Evolutionary conservation across 2,329 filamentous ascomycete species (phyloP), one percentile per base, ranked within the genome.

Genomic region (Pseudogymnoascus sp.): DNA sequence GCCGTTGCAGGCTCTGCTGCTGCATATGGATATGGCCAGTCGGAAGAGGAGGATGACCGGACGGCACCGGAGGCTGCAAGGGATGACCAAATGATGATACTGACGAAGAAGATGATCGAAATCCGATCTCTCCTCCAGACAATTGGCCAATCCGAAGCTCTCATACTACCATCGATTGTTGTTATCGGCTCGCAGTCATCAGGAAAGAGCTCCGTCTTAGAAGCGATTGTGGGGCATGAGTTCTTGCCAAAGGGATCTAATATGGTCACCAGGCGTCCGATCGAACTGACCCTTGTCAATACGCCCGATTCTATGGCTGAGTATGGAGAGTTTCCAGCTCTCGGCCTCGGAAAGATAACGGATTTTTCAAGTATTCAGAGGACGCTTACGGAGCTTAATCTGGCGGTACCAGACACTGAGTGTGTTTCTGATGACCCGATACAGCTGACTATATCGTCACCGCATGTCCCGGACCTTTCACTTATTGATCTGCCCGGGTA

Each of bases 21-120:
- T 14, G 91, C 90, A 0, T 91, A 96, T 73, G 91, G 89, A 38
- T 89, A 93, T 70, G 87, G 91, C 22, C 81, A 88, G 63, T 84
- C 86, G 2, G 81, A 84, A 40, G 85, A 89, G 37, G 85, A 93
- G 37, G 85, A 88, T 66, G 75, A 81, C 4, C 81, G 86, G 62
- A 79, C 81, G 7, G 80, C 78, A 19, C 85, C 88, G 63, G 86
- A 89, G 71, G 81, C 83, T 59, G 90, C 91, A 16, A 86, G 87
- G 70, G 95, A 99, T 71, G 95, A 99, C 74, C 95, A 99, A 76
- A 99, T 99, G 93, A 99, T 99, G 95, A 82, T 97, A 69, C 80
- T 99, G 72, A 99, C 96, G 1, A 93, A 95, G 79, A 98, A 98
- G 78, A 99, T 99, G 95, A 99, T 99, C 72, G 95, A 99, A 79